These are phyloP conservation scores for Trichoderma harzianum DNA, from an alignment of 2,329 filamentous ascomycete genomes.

Conservation along the genomic window DNA sequence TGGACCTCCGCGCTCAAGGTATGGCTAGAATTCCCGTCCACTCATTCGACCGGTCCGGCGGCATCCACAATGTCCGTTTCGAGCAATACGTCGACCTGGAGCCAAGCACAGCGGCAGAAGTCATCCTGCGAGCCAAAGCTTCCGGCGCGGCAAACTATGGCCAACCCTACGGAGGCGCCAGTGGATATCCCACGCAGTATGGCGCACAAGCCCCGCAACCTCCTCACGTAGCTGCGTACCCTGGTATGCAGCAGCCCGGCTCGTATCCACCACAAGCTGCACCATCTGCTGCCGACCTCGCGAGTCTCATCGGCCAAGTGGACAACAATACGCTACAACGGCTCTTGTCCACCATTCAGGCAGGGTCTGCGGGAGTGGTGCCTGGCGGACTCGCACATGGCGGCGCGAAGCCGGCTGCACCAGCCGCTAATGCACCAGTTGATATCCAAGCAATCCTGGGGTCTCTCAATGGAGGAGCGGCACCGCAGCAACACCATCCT, in stretches of 20 bases:
- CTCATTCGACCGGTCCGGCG: constrained; percentile 76
- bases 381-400: constrained; percentile 20
- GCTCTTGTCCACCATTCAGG: constrained; percentile 58
- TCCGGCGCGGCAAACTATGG: constrained; percentile 30
- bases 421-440: constrained; percentile 31
- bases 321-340: constrained; percentile 69
- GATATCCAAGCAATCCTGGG: constrained; percentile 48
- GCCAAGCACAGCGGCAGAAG: constrained; percentile 71
- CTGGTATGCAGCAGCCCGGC: constrained; percentile 26
- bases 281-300: constrained; percentile 48
- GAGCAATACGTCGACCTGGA: constrained; percentile 86
- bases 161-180: constrained; percentile 29
- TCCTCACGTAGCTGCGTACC: constrained; percentile 23
- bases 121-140: constrained; percentile 69
- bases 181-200: constrained; percentile 32
- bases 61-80: constrained; percentile 73
- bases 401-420: constrained; percentile 23
- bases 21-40: constrained; percentile 75
- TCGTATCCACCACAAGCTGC: constrained; percentile 34
- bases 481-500: constrained; percentile 26
- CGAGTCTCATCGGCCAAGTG: constrained; percentile 62
- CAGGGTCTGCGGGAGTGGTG: constrained; percentile 22
- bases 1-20: constrained; percentile 66
- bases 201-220: constrained; percentile 28
- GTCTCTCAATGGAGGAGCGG: constrained; percentile 34